These are phyloP conservation scores for Fraxinus ornus DNA, from an alignment of 305 asterid genomes.

Conservation along the genomic window DNA sequence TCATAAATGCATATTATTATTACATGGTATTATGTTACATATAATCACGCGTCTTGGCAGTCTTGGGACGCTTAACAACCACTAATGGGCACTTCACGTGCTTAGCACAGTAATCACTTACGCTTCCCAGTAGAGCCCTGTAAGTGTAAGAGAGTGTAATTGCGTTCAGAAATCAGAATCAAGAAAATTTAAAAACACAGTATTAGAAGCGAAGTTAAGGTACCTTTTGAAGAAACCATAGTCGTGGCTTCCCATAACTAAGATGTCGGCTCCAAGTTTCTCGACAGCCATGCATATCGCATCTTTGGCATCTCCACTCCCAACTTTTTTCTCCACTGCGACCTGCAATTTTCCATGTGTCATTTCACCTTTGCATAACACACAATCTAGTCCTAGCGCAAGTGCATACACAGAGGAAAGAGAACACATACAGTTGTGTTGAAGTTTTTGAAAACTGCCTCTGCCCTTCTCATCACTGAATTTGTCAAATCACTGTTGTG, in stretches of 20 bases:
- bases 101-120: slow-evolving; percentile 63
- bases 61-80: slow-evolving; percentile 53
- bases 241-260: slow-evolving; percentile 67
- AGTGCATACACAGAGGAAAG: not conserved
- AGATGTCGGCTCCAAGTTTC: slow-evolving; percentile 51
- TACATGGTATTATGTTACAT: not conserved
- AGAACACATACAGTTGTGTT: slow-evolving; percentile 21
- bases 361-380: not conserved
- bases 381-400: not conserved
- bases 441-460: slow-evolving; percentile 34
- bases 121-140: slow-evolving; percentile 62
- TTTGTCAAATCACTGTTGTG: slow-evolving; percentile 38
- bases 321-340: slow-evolving; percentile 56
- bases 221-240: slow-evolving; percentile 72
- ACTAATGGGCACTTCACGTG: slow-evolving; percentile 59
- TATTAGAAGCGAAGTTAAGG: not conserved
- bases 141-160: not conserved
- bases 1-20: not conserved
- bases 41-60: slow-evolving; percentile 8
- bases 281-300: slow-evolving; percentile 53
- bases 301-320: slow-evolving; percentile 61
- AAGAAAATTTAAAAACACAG: not conserved
- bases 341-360: slow-evolving; percentile 30
- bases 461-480: slow-evolving; percentile 60
- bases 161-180: not conserved